Percentiles rank a stretch among this genome's conserved stretches.
These are phyloP conservation scores for Fusarium metavorans DNA, from an alignment of 2,329 filamentous ascomycete species.

Conservation along the genomic window DNA sequence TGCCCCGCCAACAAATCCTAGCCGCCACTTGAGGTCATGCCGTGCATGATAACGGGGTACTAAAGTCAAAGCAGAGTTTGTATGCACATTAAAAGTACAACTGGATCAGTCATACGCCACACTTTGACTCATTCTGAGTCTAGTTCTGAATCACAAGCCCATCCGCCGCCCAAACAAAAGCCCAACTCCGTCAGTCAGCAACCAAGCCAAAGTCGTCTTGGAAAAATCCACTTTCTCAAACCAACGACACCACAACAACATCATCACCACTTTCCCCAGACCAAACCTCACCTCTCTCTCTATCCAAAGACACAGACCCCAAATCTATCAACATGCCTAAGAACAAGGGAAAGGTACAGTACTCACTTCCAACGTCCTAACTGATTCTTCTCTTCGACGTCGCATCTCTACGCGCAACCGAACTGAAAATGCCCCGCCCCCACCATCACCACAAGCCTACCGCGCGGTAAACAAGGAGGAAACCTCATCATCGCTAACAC, in stretches of 20 bases:
- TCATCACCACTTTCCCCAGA: conserved; percentile 35
- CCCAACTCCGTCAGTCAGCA: conserved; percentile 31
- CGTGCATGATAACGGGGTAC: conserved; percentile 25
- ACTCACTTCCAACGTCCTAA: conserved; percentile 38
- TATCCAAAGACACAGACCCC: conserved; percentile 10
- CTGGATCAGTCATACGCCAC: conserved; percentile 17
- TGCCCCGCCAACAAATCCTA: neutral
- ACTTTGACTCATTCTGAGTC: conserved; percentile 27
- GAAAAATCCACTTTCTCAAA: conserved; percentile 44
- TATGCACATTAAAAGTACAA: neutral
- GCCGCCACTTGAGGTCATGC: neutral
- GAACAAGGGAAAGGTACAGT: conserved; percentile 96
- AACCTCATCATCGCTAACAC: conserved; percentile 34
- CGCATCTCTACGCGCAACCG: conserved; percentile 28
- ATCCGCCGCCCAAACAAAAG: conserved; percentile 12
- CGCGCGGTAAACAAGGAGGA: conserved; percentile 9
- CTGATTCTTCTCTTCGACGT: neutral
- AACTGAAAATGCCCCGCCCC: conserved; percentile 45
- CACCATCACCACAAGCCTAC: conserved; percentile 39
- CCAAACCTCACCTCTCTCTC: conserved; percentile 9
- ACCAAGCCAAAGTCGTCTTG: neutral
- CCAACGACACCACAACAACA: conserved; percentile 41
- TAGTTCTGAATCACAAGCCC: conserved; percentile 25
- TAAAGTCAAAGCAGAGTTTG: neutral
- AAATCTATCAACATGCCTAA: conserved; percentile 80